Evolutionary conservation across 495 filamentous ascomycete genomes (phyloP), one percentile per base, ranked within the genome.

Genomic region (Aspergillus biplanus): DNA sequence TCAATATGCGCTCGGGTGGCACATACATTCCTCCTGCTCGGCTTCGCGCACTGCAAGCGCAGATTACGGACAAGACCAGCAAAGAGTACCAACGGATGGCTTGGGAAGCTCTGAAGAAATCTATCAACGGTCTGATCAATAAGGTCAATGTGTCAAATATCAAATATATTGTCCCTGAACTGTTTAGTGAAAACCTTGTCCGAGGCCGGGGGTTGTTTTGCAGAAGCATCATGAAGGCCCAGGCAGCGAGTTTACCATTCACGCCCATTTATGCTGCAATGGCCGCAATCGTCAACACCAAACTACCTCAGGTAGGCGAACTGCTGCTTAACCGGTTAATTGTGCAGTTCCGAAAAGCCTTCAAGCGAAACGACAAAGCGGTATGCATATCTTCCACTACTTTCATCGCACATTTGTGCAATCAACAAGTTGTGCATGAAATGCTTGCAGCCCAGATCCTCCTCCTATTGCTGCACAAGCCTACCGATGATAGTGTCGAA

Each of bases 81-180:
- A 96, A 97, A 76, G 96, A 99, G 75, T 99, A 97, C 74, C 95
- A 99, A 81, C 90, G 96, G 55, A 95, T 99, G 92, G 93, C 94
- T 3, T 98, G 96, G 96, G 96, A 98, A 73, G 94, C 95, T 9
- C 74, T 98, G 71, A 99, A 99, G 80, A 99, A 99, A 81, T 93
- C 90, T 18, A 96, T 99, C 80, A 97, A 99, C 72, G 95, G 95
- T 69, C 78, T 99, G 33, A 94, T 98, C 79, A 99, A 99, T 81
- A 99, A 99, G 75, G 88, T 97, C 78, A 99, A 97, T 75, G 89
- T 91, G 44, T 90, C 89, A 18, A 99, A 99, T 69, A 98, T 99
- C 83, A 98, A 98, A 75, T 86, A 90, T 68, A 97, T 99, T 64
- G 92, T 97, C 7, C 93, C 93, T 0, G 95, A 99, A 71, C 82